Evolutionary conservation across 805 yeast species (phyloP).

Genomic region (Pichia rugopelliculosa): DNA sequence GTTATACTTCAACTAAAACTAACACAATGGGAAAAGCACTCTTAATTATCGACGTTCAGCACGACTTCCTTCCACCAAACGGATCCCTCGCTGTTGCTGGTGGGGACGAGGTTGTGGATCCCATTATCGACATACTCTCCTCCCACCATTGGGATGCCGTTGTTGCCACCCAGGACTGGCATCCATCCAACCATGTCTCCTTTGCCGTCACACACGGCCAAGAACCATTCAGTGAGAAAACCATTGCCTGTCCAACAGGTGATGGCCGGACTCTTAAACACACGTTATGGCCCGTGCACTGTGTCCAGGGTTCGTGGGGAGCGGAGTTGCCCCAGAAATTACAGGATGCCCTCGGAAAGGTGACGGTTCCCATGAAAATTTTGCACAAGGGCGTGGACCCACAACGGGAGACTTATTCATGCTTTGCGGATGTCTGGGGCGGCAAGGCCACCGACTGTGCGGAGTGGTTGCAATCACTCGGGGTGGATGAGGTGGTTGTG

Average conservation of each 20-base stretch:
- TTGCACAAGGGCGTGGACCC: constrained; percentile 55
- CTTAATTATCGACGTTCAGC: constrained; percentile 73
- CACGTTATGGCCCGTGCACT: constrained; percentile 86
- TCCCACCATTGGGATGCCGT: constrained; percentile 50
- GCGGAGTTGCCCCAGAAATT: constrained; percentile 52
- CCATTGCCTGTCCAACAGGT: constrained; percentile 44
- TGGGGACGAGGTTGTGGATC: constrained; percentile 53
- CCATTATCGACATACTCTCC: constrained; percentile 41
- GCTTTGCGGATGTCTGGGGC: constrained; percentile 76
- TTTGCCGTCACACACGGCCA: constrained; percentile 64
- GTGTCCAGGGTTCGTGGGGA: constrained; percentile 68
- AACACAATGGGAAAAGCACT: constrained; percentile 38
- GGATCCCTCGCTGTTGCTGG: constrained; percentile 70
- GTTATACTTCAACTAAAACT: no score
- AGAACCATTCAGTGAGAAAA: constrained; percentile 43
- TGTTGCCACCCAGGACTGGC: constrained; percentile 84
- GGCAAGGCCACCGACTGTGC: background rate
- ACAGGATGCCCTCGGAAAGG: constrained; percentile 23
- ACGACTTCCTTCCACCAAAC: constrained; percentile 73
- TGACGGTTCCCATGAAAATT: constrained; percentile 31
- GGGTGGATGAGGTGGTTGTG: constrained; percentile 40
- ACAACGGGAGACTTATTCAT: constrained; percentile 73
- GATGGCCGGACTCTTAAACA: constrained; percentile 31
- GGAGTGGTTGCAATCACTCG: background rate
- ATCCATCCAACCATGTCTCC: constrained; percentile 69